phyloP scores from a whole-genome alignment of 2,329 filamentous ascomycete genomes.

The Trichoderma sp. region DNA sequence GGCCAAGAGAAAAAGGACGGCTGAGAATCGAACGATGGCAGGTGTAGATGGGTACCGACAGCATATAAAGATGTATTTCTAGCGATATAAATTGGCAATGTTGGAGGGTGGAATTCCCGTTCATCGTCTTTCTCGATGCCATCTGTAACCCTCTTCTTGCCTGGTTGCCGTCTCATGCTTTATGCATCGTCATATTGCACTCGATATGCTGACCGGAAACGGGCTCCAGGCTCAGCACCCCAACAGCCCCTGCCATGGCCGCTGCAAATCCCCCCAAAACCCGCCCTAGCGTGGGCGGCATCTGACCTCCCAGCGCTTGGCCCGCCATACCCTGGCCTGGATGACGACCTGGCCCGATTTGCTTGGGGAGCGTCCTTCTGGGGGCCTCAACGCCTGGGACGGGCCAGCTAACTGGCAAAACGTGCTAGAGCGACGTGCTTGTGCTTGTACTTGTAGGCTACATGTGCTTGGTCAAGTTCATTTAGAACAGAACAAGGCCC shows the following conservation, averaged over 20 bases:
- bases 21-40: background rate
- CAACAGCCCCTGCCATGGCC: constrained; percentile 16
- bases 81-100: background rate
- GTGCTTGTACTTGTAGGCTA: background rate
- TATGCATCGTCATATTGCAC: background rate
- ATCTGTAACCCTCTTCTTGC: no score
- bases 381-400: constrained; percentile 20
- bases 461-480: background rate
- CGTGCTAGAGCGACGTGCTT: background rate
- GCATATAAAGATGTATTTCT: background rate
- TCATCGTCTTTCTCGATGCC: no score
- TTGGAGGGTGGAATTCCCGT: background rate
- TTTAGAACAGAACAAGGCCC: constrained; percentile 10
- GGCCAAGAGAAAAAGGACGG: background rate
- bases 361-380: constrained; percentile 8
- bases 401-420: background rate
- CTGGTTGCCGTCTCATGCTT: no score
- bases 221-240: constrained; percentile 18
- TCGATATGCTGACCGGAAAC: background rate
- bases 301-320: constrained; percentile 24
- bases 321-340: constrained; percentile 19
- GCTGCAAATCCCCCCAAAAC: constrained; percentile 17
- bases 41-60: background rate
- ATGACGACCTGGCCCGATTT: constrained; percentile 23
- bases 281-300: constrained; percentile 19